Base-by-base conservation (phyloP, 1,284 basidiomycete species). In the Marasmius tenuissimus region DNA sequence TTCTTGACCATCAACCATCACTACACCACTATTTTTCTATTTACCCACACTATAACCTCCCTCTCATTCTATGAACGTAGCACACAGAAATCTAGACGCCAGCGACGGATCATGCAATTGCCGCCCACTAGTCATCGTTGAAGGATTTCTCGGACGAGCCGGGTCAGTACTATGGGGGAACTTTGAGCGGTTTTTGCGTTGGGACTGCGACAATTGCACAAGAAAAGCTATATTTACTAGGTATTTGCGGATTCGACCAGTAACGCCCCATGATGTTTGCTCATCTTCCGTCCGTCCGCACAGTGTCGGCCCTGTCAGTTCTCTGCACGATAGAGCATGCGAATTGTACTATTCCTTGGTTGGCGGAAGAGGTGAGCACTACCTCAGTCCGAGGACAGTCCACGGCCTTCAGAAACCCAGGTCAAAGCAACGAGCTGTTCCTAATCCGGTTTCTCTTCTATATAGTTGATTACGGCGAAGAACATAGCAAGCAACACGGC, bases 261-360 rank as follows among this genome's bases (percentile, higher is more conserved):
- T 33, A 22, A 58, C 52, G 37, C 9, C 37, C 56, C 22, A 45
- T 4, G 9, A 11, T 47, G 55, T 34, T 11, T 49, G 27, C 22
- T 52, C 22, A 40, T 61, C 53, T 59, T 22, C 51, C 12, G 57
- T 37, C 27, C 27, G 27, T 27, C 27, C 27, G 20, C 45, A 4
- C 61, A 81, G 83, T 61, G 74, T 85, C 51, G 79, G 84, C 18
- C 77, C 83, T 20, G 78, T 84, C 20, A 83, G 84, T 65, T 84
- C 82, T 3, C 64, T 87, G 33, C 84, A 86, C 65, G 85, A 87
- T 62, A 70, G 85, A 57, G 84, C 84, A 12, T 86, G 84, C 67
- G 85, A 87, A 65, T 70, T 86, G 12, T 86, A 81, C 69, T 85
- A 83, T 66, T 74, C 76, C 3, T 64, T 87, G 3, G 67, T 74